Percentiles rank a stretch among this genome's conserved stretches.
Evolutionary conservation across 768 basidiomycete genomes (phyloP).

Genomic region (Suillus occidentalis): DNA sequence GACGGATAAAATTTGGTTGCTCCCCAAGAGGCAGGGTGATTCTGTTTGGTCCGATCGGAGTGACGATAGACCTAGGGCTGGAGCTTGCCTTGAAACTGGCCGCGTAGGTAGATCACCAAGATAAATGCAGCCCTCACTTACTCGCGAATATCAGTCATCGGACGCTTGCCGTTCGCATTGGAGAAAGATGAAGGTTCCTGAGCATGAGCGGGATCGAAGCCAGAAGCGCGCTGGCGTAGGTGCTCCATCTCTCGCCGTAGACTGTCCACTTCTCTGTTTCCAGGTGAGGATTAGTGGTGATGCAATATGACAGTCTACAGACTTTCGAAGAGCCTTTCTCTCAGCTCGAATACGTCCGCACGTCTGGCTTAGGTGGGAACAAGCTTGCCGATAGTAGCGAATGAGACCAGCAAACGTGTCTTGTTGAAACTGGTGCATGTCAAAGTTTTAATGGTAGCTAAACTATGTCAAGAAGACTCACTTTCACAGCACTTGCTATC

Average conservation of each 20-base stretch:
- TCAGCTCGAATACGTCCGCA: constrained; percentile 39
- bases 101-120: not conserved
- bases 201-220: constrained; percentile 26
- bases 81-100: constrained; percentile 41
- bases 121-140: constrained; percentile 25
- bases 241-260: constrained; percentile 51
- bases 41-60: constrained; percentile 60
- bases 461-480: constrained; percentile 24
- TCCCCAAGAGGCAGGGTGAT: constrained; percentile 68
- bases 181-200: constrained; percentile 36
- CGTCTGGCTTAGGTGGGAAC: constrained; percentile 43
- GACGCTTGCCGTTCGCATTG: constrained; percentile 69
- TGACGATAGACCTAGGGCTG: constrained; percentile 59
- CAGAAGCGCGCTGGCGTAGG: constrained; percentile 35
- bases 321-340: constrained; percentile 55
- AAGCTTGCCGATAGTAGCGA: constrained; percentile 58
- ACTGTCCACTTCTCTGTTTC: constrained; percentile 47
- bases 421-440: constrained; percentile 67
- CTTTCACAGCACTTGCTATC: constrained; percentile 68
- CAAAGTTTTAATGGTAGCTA: not conserved
- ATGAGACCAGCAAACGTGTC: constrained; percentile 71
- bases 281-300: not conserved
- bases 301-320: constrained; percentile 13
- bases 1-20: constrained; percentile 36
- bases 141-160: constrained; percentile 47